These are phyloP conservation scores for Nissolia schottii DNA, from an alignment of 306 rosid species.

Conservation along the genomic window DNA sequence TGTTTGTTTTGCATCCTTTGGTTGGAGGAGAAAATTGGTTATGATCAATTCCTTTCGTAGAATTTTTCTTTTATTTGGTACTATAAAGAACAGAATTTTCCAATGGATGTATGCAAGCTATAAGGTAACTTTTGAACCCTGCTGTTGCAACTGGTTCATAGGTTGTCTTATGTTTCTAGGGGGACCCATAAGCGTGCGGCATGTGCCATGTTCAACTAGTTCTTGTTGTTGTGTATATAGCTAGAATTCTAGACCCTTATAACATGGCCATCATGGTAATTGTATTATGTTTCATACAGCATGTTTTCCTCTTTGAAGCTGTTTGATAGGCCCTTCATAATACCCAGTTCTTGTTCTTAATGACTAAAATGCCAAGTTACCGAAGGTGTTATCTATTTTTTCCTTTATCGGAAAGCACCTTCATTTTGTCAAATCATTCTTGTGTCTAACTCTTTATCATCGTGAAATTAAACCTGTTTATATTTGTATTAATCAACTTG, in stretches of 20 bases:
- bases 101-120: constrained; percentile 3
- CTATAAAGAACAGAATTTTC: background rate
- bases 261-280: background rate
- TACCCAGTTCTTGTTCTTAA: background rate
- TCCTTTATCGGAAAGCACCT: background rate
- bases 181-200: background rate
- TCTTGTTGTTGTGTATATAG: background rate
- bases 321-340: background rate
- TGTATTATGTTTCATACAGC: background rate
- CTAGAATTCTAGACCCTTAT: background rate
- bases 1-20: constrained; percentile 10
- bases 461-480: background rate
- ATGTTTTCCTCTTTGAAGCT: background rate
- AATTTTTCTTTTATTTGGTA: background rate
- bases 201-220: background rate
- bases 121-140: background rate
- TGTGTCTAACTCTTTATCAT: background rate
- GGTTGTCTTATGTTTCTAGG: background rate
- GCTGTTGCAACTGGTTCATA: background rate
- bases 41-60: constrained; percentile 3
- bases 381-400: background rate
- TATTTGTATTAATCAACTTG: background rate
- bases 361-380: background rate
- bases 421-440: background rate
- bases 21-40: background rate